These are phyloP conservation scores for Filosporella fistucella DNA, from an alignment of 495 filamentous ascomycete species.

Conservation along the genomic window DNA sequence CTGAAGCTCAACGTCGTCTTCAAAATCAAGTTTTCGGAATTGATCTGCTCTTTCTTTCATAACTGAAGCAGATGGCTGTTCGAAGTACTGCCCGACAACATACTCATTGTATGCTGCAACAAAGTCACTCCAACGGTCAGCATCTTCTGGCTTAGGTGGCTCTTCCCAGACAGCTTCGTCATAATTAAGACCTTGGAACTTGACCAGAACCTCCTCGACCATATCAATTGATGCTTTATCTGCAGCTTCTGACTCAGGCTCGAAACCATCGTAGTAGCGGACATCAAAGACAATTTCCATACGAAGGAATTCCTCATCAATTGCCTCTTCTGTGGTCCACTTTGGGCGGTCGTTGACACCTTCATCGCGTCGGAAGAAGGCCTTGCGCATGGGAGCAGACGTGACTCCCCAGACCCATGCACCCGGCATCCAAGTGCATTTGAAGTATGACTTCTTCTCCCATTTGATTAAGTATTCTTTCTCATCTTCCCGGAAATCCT, in stretches of 20 bases:
- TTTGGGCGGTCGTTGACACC: slow-evolving; percentile 52
- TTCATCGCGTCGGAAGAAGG: slow-evolving; percentile 69
- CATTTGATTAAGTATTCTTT: slow-evolving; percentile 93
- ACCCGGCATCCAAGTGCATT: slow-evolving; percentile 79
- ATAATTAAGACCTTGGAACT: slow-evolving; percentile 93
- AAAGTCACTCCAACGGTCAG: slow-evolving; percentile 76
- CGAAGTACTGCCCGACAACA: slow-evolving; percentile 67
- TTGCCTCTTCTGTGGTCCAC: slow-evolving; percentile 70
- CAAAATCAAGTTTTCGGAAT: slow-evolving; percentile 62
- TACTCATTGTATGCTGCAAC: slow-evolving; percentile 78
- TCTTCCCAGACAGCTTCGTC: slow-evolving; percentile 89
- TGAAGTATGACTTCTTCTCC: slow-evolving; percentile 71
- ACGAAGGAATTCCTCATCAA: slow-evolving; percentile 77
- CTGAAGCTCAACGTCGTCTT: slow-evolving; percentile 56
- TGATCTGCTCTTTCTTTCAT: slow-evolving; percentile 58
- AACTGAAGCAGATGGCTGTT: slow-evolving; percentile 40
- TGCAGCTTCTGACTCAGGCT: slow-evolving; percentile 50
- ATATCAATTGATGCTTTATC: slow-evolving; percentile 65
- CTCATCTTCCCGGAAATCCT: slow-evolving; percentile 55
- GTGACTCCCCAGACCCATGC: slow-evolving; percentile 85
- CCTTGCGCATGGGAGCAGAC: slow-evolving; percentile 54
- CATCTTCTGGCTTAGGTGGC: slow-evolving; percentile 57
- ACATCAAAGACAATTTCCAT: slow-evolving; percentile 88
- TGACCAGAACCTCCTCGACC: slow-evolving; percentile 69
- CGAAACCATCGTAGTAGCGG: slow-evolving; percentile 46